Percentiles rank a stretch among this genome's conserved stretches.
These are phyloP conservation scores for Linnemannia zychae DNA, from an alignment of 192 early-diverging fungal genomes.

Conservation along the genomic window DNA sequence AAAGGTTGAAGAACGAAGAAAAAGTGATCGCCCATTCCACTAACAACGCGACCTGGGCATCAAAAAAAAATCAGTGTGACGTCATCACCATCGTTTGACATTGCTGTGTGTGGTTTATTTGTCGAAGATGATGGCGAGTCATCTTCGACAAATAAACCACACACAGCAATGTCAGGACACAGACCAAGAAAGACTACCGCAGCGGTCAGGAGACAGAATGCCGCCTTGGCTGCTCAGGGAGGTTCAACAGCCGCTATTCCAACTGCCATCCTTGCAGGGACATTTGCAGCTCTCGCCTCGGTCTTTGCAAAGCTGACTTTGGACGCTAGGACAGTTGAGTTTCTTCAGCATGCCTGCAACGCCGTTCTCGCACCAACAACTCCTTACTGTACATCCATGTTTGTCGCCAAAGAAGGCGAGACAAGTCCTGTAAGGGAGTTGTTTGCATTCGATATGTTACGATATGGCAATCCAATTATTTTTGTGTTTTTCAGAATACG, in stretches of 20 bases:
- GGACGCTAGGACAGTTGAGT: slow-evolving; percentile 62
- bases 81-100: slow-evolving; percentile 20
- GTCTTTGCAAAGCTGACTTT: slow-evolving; percentile 86
- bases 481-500: neutral
- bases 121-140: neutral
- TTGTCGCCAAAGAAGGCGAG: slow-evolving; percentile 44
- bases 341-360: slow-evolving; percentile 46
- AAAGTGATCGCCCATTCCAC: neutral
- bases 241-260: slow-evolving; percentile 49
- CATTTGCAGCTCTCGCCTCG: slow-evolving; percentile 82
- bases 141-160: neutral
- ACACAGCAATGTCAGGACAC: slow-evolving; percentile 36
- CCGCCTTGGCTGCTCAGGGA: slow-evolving; percentile 8
- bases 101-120: neutral
- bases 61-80: neutral
- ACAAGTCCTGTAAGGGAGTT: slow-evolving; percentile 42
- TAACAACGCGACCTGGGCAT: neutral
- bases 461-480: no score
- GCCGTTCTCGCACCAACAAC: slow-evolving; percentile 38
- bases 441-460: neutral
- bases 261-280: slow-evolving; percentile 72
- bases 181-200: slow-evolving; percentile 46
- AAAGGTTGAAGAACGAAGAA: neutral
- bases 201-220: slow-evolving; percentile 25
- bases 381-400: slow-evolving; percentile 39